Conservation (phyloP, 176 grass and related monocot genomes). For the bread wheat (Triticum aestivum) region IWGSC_CS_RefSeq_v2.1 NC_057800.1:401093521-401094020, state of each 20-base stretch:
- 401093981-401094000: neutral
- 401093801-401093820: neutral
- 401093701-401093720: conserved; percentile 48
- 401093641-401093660: neutral
- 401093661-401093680: conserved; percentile 36
- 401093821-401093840: conserved; percentile 36
- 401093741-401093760: neutral
- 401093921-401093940: conserved; percentile 86
- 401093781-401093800: conserved; percentile 21
- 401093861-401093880: conserved; percentile 35
- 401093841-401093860: conserved; percentile 42
- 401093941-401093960: conserved; percentile 79
- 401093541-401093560: neutral
- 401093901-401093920: conserved; percentile 83
- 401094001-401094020: conserved; percentile 15
- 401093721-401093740: conserved; percentile 3
- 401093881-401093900: conserved; percentile 36
- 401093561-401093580: neutral
- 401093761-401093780: neutral
- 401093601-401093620: conserved; percentile 46
- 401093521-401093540: neutral
- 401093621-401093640: neutral
- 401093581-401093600: conserved; percentile 14
- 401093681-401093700: conserved; percentile 59
- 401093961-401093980: conserved; percentile 68